Conservation (phyloP, 2,329 filamentous ascomycete genomes). For the Penicillium frequentans region DNA sequence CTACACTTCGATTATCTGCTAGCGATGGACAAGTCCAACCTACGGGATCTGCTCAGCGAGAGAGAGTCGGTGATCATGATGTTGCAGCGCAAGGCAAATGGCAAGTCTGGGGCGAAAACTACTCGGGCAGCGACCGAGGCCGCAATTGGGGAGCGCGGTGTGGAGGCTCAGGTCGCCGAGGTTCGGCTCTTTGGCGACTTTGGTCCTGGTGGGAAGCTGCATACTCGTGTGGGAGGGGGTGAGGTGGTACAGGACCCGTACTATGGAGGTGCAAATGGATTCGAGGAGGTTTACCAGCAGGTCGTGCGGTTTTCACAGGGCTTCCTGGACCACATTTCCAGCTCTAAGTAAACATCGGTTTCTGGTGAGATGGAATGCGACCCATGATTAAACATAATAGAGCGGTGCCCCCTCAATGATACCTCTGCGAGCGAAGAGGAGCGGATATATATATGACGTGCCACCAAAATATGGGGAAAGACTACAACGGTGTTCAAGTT, state of each 20-base stretch:
- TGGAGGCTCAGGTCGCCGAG: slow-evolving; percentile 43
- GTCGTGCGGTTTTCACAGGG: slow-evolving; percentile 72
- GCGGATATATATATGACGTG: not conserved
- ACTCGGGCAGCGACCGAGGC: slow-evolving; percentile 39
- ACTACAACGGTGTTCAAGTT: not conserved
- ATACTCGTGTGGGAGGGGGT: slow-evolving; percentile 42
- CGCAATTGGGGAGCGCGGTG: slow-evolving; percentile 33
- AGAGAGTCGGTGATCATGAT: slow-evolving; percentile 51
- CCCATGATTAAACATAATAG: not conserved
- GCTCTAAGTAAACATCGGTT: not conserved
- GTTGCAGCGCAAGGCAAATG: slow-evolving; percentile 46
- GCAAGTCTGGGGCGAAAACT: slow-evolving; percentile 25
- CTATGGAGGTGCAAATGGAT: slow-evolving; percentile 81
- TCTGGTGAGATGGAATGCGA: not conserved
- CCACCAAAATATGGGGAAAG: not conserved
- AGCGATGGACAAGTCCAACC: slow-evolving; percentile 87
- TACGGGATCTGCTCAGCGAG: slow-evolving; percentile 66
- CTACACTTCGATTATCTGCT: slow-evolving; percentile 87
- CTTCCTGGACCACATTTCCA: slow-evolving; percentile 64
- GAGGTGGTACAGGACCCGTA: slow-evolving; percentile 88
- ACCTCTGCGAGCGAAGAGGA: not conserved
- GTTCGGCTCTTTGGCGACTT: slow-evolving; percentile 87
- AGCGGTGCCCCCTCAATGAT: not conserved
- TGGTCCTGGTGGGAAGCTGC: slow-evolving; percentile 54
- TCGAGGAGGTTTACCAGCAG: slow-evolving; percentile 84